These are phyloP conservation scores for Macrophomina pseudophaseolina DNA, from an alignment of 2,329 filamentous ascomycete species.

Conservation along the genomic window DNA sequence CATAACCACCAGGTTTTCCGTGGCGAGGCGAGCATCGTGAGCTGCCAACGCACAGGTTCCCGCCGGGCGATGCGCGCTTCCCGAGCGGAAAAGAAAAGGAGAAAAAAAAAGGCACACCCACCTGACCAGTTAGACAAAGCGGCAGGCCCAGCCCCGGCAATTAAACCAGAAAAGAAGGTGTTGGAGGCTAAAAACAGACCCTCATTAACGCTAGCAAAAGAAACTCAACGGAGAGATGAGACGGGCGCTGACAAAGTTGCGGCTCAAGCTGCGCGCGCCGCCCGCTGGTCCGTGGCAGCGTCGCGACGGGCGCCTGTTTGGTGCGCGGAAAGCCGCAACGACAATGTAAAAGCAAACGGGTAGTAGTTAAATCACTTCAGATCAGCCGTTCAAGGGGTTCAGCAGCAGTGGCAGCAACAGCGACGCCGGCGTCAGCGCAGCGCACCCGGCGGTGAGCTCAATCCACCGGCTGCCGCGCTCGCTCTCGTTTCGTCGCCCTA, in stretches of 20 bases:
- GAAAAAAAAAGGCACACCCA: not conserved
- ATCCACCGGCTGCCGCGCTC: constrained; percentile 3
- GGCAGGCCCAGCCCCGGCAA: not conserved
- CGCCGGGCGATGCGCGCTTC: constrained; percentile 23
- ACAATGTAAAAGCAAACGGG: not conserved
- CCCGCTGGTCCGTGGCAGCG: constrained; percentile 8
- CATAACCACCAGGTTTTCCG: constrained; percentile 1
- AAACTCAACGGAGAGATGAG: not conserved
- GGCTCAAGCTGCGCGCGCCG: constrained; percentile 11
- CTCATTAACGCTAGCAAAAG: constrained; percentile 9
- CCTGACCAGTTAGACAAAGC: not conserved
- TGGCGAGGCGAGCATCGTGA: constrained; percentile 9
- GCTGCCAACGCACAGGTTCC: constrained; percentile 24
- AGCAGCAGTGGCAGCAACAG: not conserved
- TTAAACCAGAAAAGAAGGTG: constrained; percentile 1
- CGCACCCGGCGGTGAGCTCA: constrained; percentile 18
- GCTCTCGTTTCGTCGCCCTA: constrained; percentile 21
- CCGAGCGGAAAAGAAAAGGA: constrained; percentile 11
- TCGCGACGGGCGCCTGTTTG: constrained; percentile 11
- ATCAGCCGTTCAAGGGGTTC: not conserved
- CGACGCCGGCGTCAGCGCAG: not conserved
- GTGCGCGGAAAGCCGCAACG: constrained; percentile 2
- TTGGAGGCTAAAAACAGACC: not conserved
- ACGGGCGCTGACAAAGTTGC: constrained; percentile 8
- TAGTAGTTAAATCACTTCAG: constrained; percentile 8